phyloP scores from a whole-genome alignment of 1,284 basidiomycete species.

The Hypsizygus ulmarius region DNA sequence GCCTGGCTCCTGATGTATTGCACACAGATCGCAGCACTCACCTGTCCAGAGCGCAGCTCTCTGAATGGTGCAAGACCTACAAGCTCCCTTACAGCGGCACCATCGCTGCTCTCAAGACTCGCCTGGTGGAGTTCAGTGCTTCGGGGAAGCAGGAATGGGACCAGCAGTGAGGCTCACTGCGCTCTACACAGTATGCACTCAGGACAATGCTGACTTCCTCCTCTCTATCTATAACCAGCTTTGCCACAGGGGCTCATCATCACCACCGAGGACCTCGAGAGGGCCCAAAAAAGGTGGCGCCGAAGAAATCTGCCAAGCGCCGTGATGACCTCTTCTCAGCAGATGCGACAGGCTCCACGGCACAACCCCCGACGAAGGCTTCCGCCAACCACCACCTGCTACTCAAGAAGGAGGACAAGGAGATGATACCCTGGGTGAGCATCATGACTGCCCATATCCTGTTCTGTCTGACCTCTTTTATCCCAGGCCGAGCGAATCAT shows the following conservation, averaged over 20 bases:
- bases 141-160: not conserved
- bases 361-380: too few relatives aligned
- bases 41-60: too few relatives aligned
- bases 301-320: constrained; percentile 3
- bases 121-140: constrained; percentile 6
- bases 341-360: not conserved
- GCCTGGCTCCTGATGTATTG: too few relatives aligned
- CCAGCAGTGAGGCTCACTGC: not conserved
- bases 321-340: not conserved
- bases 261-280: not conserved
- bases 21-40: too few relatives aligned
- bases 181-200: not conserved
- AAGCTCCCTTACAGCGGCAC: constrained; percentile 1
- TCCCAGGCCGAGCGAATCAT: not conserved
- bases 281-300: not conserved
- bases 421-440: not conserved
- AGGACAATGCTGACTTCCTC: not conserved
- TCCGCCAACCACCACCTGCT: not conserved
- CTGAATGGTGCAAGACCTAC: constrained; percentile 4
- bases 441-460: not conserved
- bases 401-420: not conserved
- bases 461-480: not conserved
- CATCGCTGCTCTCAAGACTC: not conserved
- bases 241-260: not conserved
- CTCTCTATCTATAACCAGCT: not conserved